Base-by-base conservation (phyloP, 306 rosid genomes). In the Carpinus fangiana region DNA sequence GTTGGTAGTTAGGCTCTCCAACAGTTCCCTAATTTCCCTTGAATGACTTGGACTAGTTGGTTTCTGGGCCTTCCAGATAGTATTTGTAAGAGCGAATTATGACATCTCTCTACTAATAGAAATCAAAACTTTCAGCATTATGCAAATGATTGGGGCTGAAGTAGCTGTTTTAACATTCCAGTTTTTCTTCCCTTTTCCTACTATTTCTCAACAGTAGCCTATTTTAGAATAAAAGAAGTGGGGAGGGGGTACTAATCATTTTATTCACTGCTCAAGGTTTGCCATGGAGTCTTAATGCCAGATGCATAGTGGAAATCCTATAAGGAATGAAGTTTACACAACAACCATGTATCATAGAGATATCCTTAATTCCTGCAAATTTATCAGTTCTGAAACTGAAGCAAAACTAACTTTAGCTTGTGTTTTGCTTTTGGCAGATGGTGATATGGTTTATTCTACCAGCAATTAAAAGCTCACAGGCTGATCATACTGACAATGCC, bases 381-480 rank as follows among this genome's bases (percentile, higher is more conserved):
- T 23, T 59, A 4, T 3, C 2, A 20, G 65, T 20, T 34, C 14
- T 36, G 18, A 26, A 73, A 45, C 61, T 60, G 59, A 73, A 76
- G 86, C 52, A 61, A 73, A 36, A 79, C 2, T 83, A 61, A 73
- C 60, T 50, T 23, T 6, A 53, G n/a, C 16, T 73, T 38, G 16
- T 81, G 79, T 14, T 50, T 34, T 59, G 76, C 59, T 18, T 23
- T 69, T 78, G 82, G 75, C 95, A 94, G 98, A 92, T 92, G 53
- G 85, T 94, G 85, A 89, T 92, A 84, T 92, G 98, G 98, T 92
- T 85, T 77, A 82, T 92, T 8, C 87, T 92, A 84, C 98, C 97
- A 47, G 90, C 94, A 80, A 87, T 92, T 73, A 90, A 91, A 89
- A 87, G 87, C 82, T 83, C 94, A 46, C 91, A 86, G 78, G 82